A percentile compares a stretch with the other conserved stretches of the same genome.
These are phyloP conservation scores for Aspergillus diversus DNA, from an alignment of 495 filamentous ascomycete species.

Conservation along the genomic window DNA sequence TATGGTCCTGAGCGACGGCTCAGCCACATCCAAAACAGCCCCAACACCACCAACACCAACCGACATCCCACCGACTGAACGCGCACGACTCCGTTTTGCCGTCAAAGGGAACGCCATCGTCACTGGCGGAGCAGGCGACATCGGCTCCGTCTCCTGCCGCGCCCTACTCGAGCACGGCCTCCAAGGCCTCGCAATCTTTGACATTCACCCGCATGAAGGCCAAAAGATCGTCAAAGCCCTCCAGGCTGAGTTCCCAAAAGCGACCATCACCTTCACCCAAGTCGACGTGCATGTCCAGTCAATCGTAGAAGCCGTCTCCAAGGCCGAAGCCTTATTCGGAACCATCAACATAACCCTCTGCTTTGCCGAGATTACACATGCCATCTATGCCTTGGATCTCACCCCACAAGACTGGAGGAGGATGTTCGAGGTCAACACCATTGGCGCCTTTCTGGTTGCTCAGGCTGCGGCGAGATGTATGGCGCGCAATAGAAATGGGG, in stretches of 20 bases:
- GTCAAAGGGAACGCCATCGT: slow-evolving; percentile 27
- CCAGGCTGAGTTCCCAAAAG: slow-evolving; percentile 53
- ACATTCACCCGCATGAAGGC: slow-evolving; percentile 35
- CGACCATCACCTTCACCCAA: slow-evolving; percentile 45
- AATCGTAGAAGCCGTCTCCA: slow-evolving; percentile 43
- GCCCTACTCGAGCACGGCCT: slow-evolving; percentile 74
- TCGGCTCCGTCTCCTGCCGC: slow-evolving; percentile 59
- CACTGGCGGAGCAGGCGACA: slow-evolving; percentile 68
- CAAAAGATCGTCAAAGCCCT: slow-evolving; percentile 39
- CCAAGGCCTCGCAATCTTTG: slow-evolving; percentile 63
- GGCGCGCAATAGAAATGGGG: slow-evolving; percentile 39
- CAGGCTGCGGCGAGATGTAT: slow-evolving; percentile 61
- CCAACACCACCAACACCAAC: not conserved
- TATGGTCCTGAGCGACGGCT: not conserved
- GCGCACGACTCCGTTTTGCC: not conserved
- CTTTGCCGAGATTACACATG: slow-evolving; percentile 70
- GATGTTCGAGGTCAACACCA: slow-evolving; percentile 67
- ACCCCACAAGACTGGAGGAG: slow-evolving; percentile 55
- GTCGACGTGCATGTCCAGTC: slow-evolving; percentile 59
- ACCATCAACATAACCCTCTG: slow-evolving; percentile 60
- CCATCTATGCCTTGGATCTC: slow-evolving; percentile 58
- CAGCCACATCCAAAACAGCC: not conserved
- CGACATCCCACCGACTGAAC: not conserved
- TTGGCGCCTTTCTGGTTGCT: slow-evolving; percentile 64
- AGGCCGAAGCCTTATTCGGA: slow-evolving; percentile 45